phyloP scores from a whole-genome alignment of 2,329 filamentous ascomycete species.

The Plectosphaerella sp. region DNA sequence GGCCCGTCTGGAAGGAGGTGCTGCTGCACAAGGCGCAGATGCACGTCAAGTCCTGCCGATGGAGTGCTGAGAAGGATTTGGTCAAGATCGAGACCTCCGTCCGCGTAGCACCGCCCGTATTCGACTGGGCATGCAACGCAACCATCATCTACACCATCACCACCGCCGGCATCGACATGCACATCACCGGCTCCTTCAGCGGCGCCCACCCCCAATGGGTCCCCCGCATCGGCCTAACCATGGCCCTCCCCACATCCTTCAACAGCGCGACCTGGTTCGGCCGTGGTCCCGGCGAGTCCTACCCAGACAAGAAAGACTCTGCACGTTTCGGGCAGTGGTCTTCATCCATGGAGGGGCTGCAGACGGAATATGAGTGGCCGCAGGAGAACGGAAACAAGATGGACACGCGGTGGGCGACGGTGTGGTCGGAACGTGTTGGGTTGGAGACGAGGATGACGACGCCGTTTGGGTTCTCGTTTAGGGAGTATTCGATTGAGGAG shows the following conservation, averaged over 20 bases:
- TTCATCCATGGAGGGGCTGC: slow-evolving; percentile 29
- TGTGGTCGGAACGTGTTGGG: neutral
- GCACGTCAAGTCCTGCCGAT: slow-evolving; percentile 8
- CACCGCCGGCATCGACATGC: slow-evolving; percentile 27
- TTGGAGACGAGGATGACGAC: neutral
- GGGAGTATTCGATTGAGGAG: neutral
- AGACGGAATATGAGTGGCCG: slow-evolving; percentile 45
- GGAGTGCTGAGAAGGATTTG: slow-evolving; percentile 9
- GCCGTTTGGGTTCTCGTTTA: neutral
- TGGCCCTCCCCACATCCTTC: slow-evolving; percentile 23
- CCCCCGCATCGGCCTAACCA: slow-evolving; percentile 44
- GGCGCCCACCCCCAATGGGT: slow-evolving; percentile 32
- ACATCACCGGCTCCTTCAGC: slow-evolving; percentile 29
- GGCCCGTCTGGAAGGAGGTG: slow-evolving; percentile 5
- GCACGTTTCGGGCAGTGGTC: slow-evolving; percentile 34
- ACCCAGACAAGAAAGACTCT: slow-evolving; percentile 44
- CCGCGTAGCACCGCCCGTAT: slow-evolving; percentile 38
- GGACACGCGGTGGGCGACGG: slow-evolving; percentile 38
- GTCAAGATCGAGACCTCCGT: slow-evolving; percentile 27
- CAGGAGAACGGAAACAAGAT: slow-evolving; percentile 50
- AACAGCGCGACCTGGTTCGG: slow-evolving; percentile 40
- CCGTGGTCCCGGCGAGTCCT: slow-evolving; percentile 45
- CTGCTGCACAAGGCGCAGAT: slow-evolving; percentile 5
- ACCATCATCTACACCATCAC: slow-evolving; percentile 34
- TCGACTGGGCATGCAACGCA: slow-evolving; percentile 35